These are phyloP conservation scores for Ogataea philodendri DNA, from an alignment of 805 yeast genomes.

Conservation along the genomic window DNA sequence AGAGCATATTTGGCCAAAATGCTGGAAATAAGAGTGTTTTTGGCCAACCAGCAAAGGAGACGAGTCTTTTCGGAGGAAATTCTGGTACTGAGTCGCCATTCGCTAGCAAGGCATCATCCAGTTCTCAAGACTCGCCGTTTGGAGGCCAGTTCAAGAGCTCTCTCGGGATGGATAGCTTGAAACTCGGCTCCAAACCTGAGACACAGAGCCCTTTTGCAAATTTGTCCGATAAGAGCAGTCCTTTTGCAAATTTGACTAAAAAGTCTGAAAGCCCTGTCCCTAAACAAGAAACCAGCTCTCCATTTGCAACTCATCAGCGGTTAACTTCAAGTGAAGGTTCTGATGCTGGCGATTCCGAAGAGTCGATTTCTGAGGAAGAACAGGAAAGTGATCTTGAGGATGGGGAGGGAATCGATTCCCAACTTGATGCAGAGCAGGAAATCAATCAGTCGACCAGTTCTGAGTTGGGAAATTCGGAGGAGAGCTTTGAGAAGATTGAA, in stretches of 20 bases:
- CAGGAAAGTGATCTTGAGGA: not conserved
- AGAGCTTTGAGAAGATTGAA: conserved; percentile 2
- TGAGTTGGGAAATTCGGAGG: conserved; percentile 3
- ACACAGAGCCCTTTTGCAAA: conserved; percentile 2
- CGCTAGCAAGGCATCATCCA: too few relatives aligned
- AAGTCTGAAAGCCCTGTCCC: not conserved
- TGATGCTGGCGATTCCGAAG: not conserved
- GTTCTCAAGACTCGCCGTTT: too few relatives aligned
- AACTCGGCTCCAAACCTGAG: not conserved
- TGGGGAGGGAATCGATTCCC: too few relatives aligned
- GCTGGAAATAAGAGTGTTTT: not conserved
- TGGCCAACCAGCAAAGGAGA: not conserved
- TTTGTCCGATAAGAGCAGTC: not conserved
- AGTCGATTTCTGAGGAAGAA: not conserved
- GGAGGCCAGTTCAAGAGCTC: conserved; percentile 7
- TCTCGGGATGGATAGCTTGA: conserved; percentile 3
- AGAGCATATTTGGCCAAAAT: not conserved
- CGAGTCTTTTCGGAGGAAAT: too few relatives aligned
- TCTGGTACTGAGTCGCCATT: too few relatives aligned
- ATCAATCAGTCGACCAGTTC: conserved; percentile 10
- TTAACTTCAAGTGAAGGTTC: too few relatives aligned
- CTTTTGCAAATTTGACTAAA: conserved; percentile 1
- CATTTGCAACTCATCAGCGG: not conserved
- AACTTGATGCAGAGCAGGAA: conserved; percentile 5
- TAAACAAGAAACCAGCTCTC: not conserved